Conservation (phyloP, 495 filamentous ascomycete species). For the Penicillium malachiteum region DNA sequence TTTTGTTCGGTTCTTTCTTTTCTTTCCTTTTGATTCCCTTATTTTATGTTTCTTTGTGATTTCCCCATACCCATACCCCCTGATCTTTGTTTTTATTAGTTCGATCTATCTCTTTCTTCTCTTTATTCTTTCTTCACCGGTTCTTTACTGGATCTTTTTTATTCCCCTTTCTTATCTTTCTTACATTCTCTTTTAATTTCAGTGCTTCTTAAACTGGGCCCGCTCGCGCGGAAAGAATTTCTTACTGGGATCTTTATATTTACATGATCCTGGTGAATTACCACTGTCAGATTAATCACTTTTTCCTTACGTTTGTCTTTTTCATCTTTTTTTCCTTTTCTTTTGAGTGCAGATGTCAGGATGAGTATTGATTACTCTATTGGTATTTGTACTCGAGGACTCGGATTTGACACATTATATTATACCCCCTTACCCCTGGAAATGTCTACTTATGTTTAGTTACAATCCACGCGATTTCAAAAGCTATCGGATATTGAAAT, state of each 20-base stretch:
- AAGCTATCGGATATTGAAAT: no score
- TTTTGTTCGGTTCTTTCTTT: slow-evolving; percentile 2
- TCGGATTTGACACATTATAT: slow-evolving; percentile 2
- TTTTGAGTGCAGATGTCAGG: not conserved
- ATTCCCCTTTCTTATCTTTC: slow-evolving; percentile 4
- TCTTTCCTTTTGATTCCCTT: not conserved
- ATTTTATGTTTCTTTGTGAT: no score
- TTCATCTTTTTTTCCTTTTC: slow-evolving; percentile 11
- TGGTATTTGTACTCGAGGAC: not conserved
- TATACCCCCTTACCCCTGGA: slow-evolving; percentile 24
- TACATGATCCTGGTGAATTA: slow-evolving; percentile 12
- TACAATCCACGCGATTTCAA: slow-evolving; percentile 11
- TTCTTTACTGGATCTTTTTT: not conserved
- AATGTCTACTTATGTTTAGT: slow-evolving; percentile 9
- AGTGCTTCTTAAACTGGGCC: slow-evolving; percentile 19
- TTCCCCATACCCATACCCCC: slow-evolving; percentile 8
- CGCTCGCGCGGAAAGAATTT: slow-evolving; percentile 39
- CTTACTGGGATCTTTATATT: slow-evolving; percentile 18
- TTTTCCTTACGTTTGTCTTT: slow-evolving; percentile 6
- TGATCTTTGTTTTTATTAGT: slow-evolving; percentile 11
- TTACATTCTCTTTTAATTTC: not conserved
- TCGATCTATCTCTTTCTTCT: slow-evolving; percentile 6
- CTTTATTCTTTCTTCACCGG: slow-evolving; percentile 6
- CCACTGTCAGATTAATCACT: slow-evolving; percentile 17
- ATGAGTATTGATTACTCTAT: slow-evolving; percentile 1